Base-by-base conservation (phyloP, 2,329 filamentous ascomycete species). In the Colletotrichum lini region DNA sequence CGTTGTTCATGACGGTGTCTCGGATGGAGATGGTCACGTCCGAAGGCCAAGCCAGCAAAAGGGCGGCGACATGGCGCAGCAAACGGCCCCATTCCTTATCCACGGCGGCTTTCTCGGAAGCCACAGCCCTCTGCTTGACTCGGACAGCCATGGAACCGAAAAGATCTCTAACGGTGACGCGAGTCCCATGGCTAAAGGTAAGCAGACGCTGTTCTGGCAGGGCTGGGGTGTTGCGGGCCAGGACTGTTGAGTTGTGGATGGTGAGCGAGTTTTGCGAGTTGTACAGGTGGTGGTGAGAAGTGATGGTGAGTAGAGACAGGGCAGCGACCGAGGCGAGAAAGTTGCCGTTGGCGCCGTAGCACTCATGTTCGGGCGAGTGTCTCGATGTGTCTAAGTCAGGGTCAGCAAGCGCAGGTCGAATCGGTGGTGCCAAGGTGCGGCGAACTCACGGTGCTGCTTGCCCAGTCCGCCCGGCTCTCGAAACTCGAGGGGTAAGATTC, bases 121-220 rank as follows among this genome's bases (percentile, higher is more conserved):
- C 75, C 0, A 89, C 75, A 0, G 90, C 89, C 73, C 95, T 89
- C 75, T 95, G 93, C 78, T 96, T 97, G 35, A 97, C 92, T 16
- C 96, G 91, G 15, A 98, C 96, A 0, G 96, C 95, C 89, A 98
- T 94, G 70, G 91, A 93, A 0, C 95, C 95, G 81, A 98, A 98
- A 1, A 98, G 84, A 79, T 98, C 92, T 67, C 91, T 89, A 7
- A 97, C 92, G 0, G 87, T 87, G 2, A 96, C 90, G 38, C 90
- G 88, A 0, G 95, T 98, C 5, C 96, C 96, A 82, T 94, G 90
- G 23, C 84, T 79, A 67, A 86, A 87, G 45, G 81, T 83, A 10
- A 85, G 76, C 8, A 94, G 76, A 58, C 86, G 84, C 56, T 93
- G 88, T 59, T 91, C 87, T 9, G 85, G 80, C 13, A 86, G 84